Conservation (phyloP, 345 rosid species). For the Xanthoceras sorbifolium region DNA sequence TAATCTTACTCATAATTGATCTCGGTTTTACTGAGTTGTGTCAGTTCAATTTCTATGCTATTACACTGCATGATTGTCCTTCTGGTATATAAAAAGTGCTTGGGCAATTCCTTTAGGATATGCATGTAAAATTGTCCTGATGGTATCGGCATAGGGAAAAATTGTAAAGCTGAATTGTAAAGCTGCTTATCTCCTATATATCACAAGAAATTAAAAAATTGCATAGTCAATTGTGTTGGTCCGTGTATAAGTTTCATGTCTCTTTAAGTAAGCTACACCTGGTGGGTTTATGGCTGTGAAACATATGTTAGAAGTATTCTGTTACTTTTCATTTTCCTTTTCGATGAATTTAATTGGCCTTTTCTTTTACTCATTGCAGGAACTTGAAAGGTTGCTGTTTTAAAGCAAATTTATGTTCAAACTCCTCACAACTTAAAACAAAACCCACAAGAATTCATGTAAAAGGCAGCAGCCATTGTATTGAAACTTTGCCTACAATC, state of each 20-base stretch:
- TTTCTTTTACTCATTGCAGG: conserved; percentile 37
- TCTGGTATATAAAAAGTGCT: no score
- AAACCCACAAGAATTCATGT: no score
- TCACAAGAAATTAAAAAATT: no score
- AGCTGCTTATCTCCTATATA: neutral
- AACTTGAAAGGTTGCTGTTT: no score
- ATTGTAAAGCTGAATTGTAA: no score
- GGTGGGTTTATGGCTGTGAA: neutral
- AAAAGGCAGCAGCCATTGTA: neutral
- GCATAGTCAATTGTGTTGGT: neutral
- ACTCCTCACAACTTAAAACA: no score
- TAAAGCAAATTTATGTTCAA: no score
- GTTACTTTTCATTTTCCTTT: neutral
- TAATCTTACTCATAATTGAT: no score
- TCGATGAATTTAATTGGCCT: neutral
- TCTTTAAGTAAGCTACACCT: neutral
- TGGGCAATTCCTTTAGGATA: no score
- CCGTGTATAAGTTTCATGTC: neutral
- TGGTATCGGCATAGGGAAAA: neutral
- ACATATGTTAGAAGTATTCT: neutral
- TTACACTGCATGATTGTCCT: no score
- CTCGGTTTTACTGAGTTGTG: no score
- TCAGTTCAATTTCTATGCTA: no score
- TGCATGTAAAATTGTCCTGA: neutral
- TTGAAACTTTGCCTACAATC: neutral